These are phyloP conservation scores for Lentinula sp. DNA, from an alignment of 768 basidiomycete species.

Conservation along the genomic window DNA sequence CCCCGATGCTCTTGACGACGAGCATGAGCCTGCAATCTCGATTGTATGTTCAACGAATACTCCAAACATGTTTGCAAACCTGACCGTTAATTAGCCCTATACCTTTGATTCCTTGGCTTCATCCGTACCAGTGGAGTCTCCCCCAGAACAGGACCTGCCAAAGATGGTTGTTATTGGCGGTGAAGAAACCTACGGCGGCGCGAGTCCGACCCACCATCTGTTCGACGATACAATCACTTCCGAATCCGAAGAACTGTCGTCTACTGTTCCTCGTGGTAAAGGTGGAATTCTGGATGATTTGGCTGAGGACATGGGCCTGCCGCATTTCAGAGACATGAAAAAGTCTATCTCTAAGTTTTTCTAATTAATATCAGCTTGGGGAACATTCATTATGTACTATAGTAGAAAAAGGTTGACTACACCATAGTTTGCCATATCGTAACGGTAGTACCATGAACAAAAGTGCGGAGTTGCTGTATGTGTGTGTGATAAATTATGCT, in stretches of 20 bases:
- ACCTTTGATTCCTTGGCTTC: conserved; percentile 42
- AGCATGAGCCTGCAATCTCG: conserved; percentile 39
- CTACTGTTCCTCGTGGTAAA: conserved; percentile 8
- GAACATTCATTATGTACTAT: background rate
- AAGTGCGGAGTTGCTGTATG: background rate
- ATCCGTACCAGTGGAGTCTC: conserved; percentile 12
- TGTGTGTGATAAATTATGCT: background rate
- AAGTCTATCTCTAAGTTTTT: conserved; percentile 4
- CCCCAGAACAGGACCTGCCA: conserved; percentile 24
- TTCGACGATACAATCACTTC: conserved; percentile 15
- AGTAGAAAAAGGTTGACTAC: background rate
- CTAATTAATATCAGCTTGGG: background rate
- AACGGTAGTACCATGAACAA: background rate
- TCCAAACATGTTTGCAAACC: background rate
- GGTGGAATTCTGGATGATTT: conserved; percentile 39
- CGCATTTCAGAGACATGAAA: conserved; percentile 13
- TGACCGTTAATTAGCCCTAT: conserved; percentile 29
- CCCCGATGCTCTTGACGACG: conserved; percentile 46
- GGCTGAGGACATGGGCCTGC: conserved; percentile 39
- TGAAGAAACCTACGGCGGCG: conserved; percentile 27
- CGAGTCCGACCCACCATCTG: conserved; percentile 31
- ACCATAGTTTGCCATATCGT: background rate
- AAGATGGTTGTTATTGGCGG: conserved; percentile 41
- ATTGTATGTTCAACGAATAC: conserved; percentile 42
- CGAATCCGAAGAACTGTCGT: conserved; percentile 16